Evolutionary conservation across 257 asterid species (phyloP).

Genomic region (Penstemon newberryi): DNA sequence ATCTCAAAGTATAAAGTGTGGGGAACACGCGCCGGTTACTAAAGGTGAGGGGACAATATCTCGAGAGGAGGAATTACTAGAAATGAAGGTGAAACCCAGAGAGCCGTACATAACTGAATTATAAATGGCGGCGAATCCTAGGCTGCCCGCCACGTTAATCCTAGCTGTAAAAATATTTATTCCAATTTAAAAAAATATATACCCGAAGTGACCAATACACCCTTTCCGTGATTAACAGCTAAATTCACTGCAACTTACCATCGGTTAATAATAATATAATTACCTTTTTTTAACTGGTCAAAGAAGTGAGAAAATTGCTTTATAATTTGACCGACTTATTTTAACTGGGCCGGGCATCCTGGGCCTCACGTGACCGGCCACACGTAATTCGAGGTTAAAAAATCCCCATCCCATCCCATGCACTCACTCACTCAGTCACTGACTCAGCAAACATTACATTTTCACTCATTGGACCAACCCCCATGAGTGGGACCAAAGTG

Average conservation of each 20-base stretch:
- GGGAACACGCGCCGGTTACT: not conserved
- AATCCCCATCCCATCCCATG: constrained; percentile 4
- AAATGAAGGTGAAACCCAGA: constrained; percentile 52
- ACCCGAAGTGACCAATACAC: not conserved
- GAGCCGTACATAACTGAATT: constrained; percentile 49
- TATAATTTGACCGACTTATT: constrained; percentile 47
- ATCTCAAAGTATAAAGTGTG: too few relatives aligned
- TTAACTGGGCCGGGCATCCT: constrained; percentile 70
- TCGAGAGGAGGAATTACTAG: constrained; percentile 44
- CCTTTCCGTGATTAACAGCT: constrained; percentile 25
- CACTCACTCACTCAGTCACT: constrained; percentile 42
- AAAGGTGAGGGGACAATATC: constrained; percentile 31
- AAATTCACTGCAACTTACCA: constrained; percentile 2
- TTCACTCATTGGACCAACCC: constrained; percentile 65
- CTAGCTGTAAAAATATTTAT: constrained; percentile 51
- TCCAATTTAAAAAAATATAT: not conserved
- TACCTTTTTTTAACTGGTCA: constrained; percentile 37
- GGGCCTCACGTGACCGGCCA: constrained; percentile 81
- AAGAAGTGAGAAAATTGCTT: constrained; percentile 36
- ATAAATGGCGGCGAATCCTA: constrained; percentile 60
- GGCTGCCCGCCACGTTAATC: constrained; percentile 76
- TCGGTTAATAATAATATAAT: constrained; percentile 1
- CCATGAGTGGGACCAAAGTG: constrained; percentile 26
- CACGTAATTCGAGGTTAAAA: constrained; percentile 59
- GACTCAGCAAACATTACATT: not conserved